Evolutionary conservation across 2,329 filamentous ascomycete genomes (phyloP).

Genomic region (Saccharata proteae): DNA sequence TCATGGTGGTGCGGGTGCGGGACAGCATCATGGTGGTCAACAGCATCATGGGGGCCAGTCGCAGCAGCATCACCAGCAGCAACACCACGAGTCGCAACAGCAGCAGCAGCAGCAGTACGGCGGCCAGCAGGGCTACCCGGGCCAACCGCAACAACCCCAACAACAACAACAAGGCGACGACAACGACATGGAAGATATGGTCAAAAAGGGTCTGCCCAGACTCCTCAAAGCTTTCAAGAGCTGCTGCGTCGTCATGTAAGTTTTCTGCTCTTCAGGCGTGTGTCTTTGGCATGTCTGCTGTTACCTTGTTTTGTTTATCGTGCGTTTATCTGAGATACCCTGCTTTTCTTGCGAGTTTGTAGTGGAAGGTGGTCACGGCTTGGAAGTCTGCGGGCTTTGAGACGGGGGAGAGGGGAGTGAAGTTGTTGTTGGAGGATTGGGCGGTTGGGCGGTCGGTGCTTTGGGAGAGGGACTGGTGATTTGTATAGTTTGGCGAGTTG

Average conservation of each 20-base stretch:
- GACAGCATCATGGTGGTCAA: conserved; percentile 23
- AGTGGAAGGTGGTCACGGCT: too few relatives aligned
- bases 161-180: conserved; percentile 37
- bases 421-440: too few relatives aligned
- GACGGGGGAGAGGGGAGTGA: too few relatives aligned
- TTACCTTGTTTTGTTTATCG: too few relatives aligned
- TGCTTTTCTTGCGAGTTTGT: too few relatives aligned
- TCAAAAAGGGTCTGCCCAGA: conserved; percentile 48
- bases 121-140: conserved; percentile 15
- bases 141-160: conserved; percentile 25
- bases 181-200: conserved; percentile 47
- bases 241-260: conserved; percentile 66
- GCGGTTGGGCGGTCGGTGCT: too few relatives aligned
- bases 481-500: too few relatives aligned
- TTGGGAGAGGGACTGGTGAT: too few relatives aligned
- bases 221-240: conserved; percentile 52
- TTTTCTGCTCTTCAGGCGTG: too few relatives aligned
- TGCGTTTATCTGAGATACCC: too few relatives aligned
- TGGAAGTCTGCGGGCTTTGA: too few relatives aligned
- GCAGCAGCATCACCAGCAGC: conserved; percentile 29
- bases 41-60: conserved; percentile 23
- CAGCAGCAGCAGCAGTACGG: conserved; percentile 32
- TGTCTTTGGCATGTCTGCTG: too few relatives aligned
- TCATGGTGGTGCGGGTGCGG: conserved; percentile 18
- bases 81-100: conserved; percentile 33